Base-by-base conservation (phyloP, 495 filamentous ascomycete species). In the Penicillium simplicissimum region DNA sequence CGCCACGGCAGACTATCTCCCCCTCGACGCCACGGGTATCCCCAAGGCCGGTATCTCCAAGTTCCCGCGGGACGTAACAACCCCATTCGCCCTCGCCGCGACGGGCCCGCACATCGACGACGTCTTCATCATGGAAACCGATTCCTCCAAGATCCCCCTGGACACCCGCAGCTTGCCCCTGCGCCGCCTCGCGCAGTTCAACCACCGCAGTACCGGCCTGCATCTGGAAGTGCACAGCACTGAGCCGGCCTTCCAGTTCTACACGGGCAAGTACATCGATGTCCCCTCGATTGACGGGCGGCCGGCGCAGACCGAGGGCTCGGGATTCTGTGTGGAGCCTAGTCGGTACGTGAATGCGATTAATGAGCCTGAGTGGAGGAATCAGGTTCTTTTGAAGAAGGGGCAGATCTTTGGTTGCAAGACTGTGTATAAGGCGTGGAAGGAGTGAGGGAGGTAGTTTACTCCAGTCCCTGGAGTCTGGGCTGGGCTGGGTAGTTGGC, bases 201-300 rank as follows among this genome's bases (percentile, higher is more conserved):
- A 81, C 71, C 89, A 96, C 67, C 85, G 90, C 7, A 79, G 76
- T 6, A 86, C 87, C 19, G 84, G 85, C 48, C 79, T 97, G 61
- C 87, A 96, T 67, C 85, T 97, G 21, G 90, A 96, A 65, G 87
- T 96, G 9, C 76, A 85, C 66, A 93, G 89, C 76, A 97, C 93
- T 0, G 93, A 97, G 76, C 95, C 95, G 1, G 92, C 93, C 0
- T 97, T 96, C 83, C 93, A 97, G 73, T 96, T 96, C 77, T 97
- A 97, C 77, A 96, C 91, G 0, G 95, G 93, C 48, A 88, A 90
- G 67, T 86, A 85, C 65, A 90, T 95, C 63, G 79, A 93, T 63
- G 86, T 95, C n/a, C 88, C 87, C 1, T 85, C 80, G 40, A 84
- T 89, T 13, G 86, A 82, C 14, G 88, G 86, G 0, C 69, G 84